Evolutionary conservation across 495 filamentous ascomycete genomes (phyloP), one percentile per base, ranked within the genome.

Genomic region (Talaromyces adpressus): DNA sequence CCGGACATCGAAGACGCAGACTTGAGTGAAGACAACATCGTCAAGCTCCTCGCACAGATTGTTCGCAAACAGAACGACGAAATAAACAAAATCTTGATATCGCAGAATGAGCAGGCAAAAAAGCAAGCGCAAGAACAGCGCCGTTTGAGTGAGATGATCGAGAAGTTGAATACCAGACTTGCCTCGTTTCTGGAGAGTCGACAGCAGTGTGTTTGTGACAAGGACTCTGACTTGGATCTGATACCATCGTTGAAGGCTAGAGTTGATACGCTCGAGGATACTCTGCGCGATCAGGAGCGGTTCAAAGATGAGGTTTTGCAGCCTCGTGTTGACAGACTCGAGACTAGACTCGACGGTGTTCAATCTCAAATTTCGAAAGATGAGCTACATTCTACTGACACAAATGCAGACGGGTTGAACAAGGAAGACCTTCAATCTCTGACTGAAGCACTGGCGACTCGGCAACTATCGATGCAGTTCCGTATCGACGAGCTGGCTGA

Each of bases 391-490:
- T 22, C 52, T 12, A 56, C 8, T 5, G n/a, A 32, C 1, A 6
- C 29, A 9, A 18, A 57, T 2, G 14, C 29, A n/a, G 29, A 58
- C 9, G 27, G 29, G 16, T 8, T 58, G 18, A 58, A 58, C 11
- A 36, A 11, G 1, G 56, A 58, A 22, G 56, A 58, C n/a, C 56
- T 58, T 36, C 56, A 58, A 36, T 58, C 56, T 11, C 23, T 58
- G 27, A 36, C 30, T 29, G 56, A 58, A 20, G n/a, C 56, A 58
- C 27, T 58, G 22, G 56, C 56, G 0, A 58, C 27, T 7, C 16
- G 56, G 36, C 56, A 58, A 16, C 5, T 58, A n/a, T 32, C 56
- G 29, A 58, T 58, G 56, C 56, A 58, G 11, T 58, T 20, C 30
- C 18, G n/a, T 5, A 58, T 58, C 1, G 56, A 58, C 14, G 23